Percentiles rank a stretch among this genome's conserved stretches.
These are phyloP conservation scores for Alternaria sp. DNA, from an alignment of 2,329 filamentous ascomycete genomes.

Conservation along the genomic window DNA sequence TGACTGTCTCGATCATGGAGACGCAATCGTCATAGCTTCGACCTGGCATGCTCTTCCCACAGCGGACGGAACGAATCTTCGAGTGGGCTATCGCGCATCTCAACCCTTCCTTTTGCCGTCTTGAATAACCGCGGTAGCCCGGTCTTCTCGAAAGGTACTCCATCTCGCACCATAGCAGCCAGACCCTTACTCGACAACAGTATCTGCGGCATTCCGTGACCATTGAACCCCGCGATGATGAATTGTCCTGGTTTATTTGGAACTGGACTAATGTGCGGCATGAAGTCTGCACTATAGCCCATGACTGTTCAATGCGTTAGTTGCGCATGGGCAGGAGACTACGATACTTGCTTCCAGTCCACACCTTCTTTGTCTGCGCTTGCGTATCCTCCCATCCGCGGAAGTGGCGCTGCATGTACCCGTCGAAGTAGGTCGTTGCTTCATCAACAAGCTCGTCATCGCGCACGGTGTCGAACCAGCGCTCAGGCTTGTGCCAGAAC, in stretches of 20 bases:
- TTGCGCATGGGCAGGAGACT: background rate
- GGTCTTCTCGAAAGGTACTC: background rate
- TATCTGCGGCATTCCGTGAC: background rate
- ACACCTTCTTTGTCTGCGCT: background rate
- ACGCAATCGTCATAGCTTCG: background rate
- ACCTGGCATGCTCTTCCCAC: background rate
- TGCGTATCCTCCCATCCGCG: background rate
- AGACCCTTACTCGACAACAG: background rate
- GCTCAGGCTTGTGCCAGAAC: background rate
- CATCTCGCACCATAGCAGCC: background rate
- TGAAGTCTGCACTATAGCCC: background rate
- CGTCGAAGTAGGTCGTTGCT: background rate
- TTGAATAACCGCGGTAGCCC: background rate
- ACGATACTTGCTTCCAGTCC: background rate
- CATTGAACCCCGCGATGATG: background rate
- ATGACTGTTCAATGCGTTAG: background rate
- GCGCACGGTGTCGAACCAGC: background rate
- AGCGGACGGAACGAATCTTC: background rate
- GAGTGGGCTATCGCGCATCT: background rate
- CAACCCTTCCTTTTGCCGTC: background rate
- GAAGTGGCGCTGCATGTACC: conserved; percentile 3
- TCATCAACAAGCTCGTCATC: background rate
- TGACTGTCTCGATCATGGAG: background rate
- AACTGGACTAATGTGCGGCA: background rate
- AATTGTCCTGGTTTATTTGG: background rate